Evolutionary conservation across 345 rosid species (phyloP), one percentile per base, ranked within the genome.

Genomic region (Cardiospermum halicacabum): DNA sequence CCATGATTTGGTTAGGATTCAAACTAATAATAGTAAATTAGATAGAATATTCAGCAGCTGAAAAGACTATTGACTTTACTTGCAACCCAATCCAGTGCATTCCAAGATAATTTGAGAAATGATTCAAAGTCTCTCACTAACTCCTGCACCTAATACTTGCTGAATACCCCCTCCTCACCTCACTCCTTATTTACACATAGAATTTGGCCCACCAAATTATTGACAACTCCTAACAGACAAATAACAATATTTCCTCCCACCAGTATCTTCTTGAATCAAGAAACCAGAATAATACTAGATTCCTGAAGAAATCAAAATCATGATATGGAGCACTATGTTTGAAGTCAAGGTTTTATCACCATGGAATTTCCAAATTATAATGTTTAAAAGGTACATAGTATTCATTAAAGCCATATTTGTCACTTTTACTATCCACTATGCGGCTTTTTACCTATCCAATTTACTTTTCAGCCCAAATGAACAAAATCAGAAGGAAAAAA

Each of bases 221-320:
- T n/a, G n/a, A n/a, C n/a, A n/a, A n/a, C n/a, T n/a, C n/a, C n/a
- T n/a, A n/a, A n/a, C n/a, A n/a, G n/a, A n/a, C n/a, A n/a, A n/a
- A n/a, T n/a, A n/a, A n/a, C n/a, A n/a, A n/a, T n/a, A 92, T 72
- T 51, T 89, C 98, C 66, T 60, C 47, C 74, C 66, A n/a, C n/a
- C 79, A 48, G 91, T 72, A 60, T 95, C 82, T 55, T 73, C 85
- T 76, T 67, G 84, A 85, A 72, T 79, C 64, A 92, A 69, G 71
- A 82, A 72, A 71, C 96, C 84, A 75, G 84, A 88, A 70, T 87
- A 92, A 65, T 89, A 75, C n/a, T n/a, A n/a, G 68, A 87, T 92
- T 26, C 84, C 87, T 42, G 73, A 76, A 68, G 40, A 16, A 72
- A 69, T 81, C 60, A 75, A 82, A 67, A 70, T 45, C 42, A 12